Evolutionary conservation across 495 filamentous ascomycete genomes (phyloP), one percentile per base, ranked within the genome.

Genomic region (Neurospora sp.): DNA sequence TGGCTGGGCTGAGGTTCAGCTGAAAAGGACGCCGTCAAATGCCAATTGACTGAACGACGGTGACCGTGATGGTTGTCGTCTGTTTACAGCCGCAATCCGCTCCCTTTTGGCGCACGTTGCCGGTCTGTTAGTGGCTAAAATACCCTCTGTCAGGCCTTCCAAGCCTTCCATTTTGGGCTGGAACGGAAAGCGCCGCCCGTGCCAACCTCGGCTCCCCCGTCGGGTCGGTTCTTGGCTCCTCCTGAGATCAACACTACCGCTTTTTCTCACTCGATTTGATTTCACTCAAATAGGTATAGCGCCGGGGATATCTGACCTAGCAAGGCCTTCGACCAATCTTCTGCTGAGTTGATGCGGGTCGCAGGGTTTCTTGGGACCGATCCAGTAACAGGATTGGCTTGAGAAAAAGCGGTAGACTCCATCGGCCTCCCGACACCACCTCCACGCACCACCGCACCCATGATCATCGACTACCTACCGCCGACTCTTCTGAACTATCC

Each of bases 161-260:
- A 16, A 16, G 27, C 54, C 54, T 59, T 59, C 48, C 54, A 31
- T 62, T 35, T 35, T 35, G 54, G 54, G 27, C 27, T 62, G 54
- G 54, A 62, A 31, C 54, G 54, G 54, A 6, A 66, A 18, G 27
- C 54, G 27, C 39, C 59, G 37, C 62, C 62, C 62, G 38, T 41
- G 62, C 69, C 66, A 71, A 71, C 72, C 72, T 73, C 72, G 72
- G 72, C 72, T 73, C 69, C 54, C 54, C 54, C 54, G 54, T 62
- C 23, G 12, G 48, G 48, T 59, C 48, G 48, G 10, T 59, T 62
- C 54, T 62, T 62, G 54, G 54, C 54, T 66, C 54, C 54, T 66
- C 54, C 54, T 66, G 54, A 66, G 54, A 66, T 66, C 54, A 66
- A 66, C 54, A 66, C 54, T 66, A n/a, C n/a, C n/a, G n/a, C n/a